Evolutionary conservation across 1,284 basidiomycete genomes (phyloP), one percentile per base, ranked within the genome.

Genomic region (Microbotryum saponariae): DNA sequence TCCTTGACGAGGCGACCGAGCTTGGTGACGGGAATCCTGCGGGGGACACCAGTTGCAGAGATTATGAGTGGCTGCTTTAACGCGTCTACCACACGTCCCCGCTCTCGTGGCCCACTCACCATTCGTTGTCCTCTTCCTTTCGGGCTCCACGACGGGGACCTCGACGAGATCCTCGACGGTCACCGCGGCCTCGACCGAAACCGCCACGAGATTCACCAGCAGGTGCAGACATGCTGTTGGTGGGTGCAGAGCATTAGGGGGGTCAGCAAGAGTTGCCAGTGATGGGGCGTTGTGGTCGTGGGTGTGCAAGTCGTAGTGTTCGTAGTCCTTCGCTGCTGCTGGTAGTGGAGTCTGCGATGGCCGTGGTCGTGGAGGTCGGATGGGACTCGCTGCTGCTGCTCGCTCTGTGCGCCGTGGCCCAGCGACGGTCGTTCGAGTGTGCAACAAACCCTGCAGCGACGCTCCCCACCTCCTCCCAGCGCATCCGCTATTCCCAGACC

Each of bases 61-160:
- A 51, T 10, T 42, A 20, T 23, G n/a, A n/a, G 31, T 31, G 31
- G 31, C 8, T 8, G 27, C n/a, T 44, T 23, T 55, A n/a, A n/a
- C 29, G 8, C 20, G 14, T 21, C 33, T 21, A 25, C 37, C 33
- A 27, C 10, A 23, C 31, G 18, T 49, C 23, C 31, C 31, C 7
- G 9, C 25, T 14, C 44, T 29, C 58, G 48, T 10, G 18, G 20
- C 51, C 12, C 60, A 81, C 87, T 77, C 76, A 93, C 93, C 93
- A 97, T 80, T 97, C 93, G 83, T 97, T 97, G 81, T 97, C 94
- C 78, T 97, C 93, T 75, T 97, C 94, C 81, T 93, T 94, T 82
- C 91, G 91, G 70, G 88, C 89, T 69, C 94, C 93, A 75, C 94
- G 89, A 75, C 94, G 89, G 72, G 89, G 86, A 64, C 92, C 91